A percentile compares a stretch with the other conserved stretches of the same genome.
These are phyloP conservation scores for Kwoniella sp. DNA, from an alignment of 768 basidiomycete species.

Conservation along the genomic window DNA sequence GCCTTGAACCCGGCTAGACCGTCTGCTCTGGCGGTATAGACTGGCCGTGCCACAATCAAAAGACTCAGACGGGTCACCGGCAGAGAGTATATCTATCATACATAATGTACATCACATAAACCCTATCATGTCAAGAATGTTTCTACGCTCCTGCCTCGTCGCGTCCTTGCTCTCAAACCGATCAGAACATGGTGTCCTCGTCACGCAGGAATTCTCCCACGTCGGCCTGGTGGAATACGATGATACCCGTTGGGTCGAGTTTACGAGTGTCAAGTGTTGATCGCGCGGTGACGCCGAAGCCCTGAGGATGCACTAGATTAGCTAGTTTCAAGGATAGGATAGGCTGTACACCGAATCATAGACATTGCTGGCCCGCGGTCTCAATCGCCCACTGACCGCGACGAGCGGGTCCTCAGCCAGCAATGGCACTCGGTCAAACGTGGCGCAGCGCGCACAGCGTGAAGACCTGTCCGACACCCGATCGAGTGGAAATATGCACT, in stretches of 20 bases:
- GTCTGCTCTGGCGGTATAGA: too few species aligned
- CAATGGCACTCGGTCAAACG: too few species aligned
- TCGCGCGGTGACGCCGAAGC: slow-evolving; percentile 21
- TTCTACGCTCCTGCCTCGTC: background rate
- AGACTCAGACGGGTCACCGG: too few species aligned
- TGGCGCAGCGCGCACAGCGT: too few species aligned
- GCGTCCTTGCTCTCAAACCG: too few species aligned
- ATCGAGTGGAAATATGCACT: too few species aligned
- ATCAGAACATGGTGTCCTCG: slow-evolving; percentile 60
- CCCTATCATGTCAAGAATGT: background rate
- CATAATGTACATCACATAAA: background rate
- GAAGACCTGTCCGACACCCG: too few species aligned
- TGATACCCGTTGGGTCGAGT: slow-evolving; percentile 91
- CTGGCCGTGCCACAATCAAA: too few species aligned
- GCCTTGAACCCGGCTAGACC: too few species aligned
- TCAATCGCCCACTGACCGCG: too few species aligned
- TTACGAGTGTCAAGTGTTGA: slow-evolving; percentile 88
- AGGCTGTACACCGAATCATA: background rate
- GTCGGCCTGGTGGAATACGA: slow-evolving; percentile 99
- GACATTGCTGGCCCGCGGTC: too few species aligned
- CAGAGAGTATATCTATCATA: too few species aligned
- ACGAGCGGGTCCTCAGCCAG: background rate
- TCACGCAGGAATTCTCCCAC: slow-evolving; percentile 97
- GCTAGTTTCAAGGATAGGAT: background rate
- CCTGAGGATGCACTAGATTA: background rate